Conservation (phyloP, 257 asterid genomes). For the Nicotiana noctiflora region DNA sequence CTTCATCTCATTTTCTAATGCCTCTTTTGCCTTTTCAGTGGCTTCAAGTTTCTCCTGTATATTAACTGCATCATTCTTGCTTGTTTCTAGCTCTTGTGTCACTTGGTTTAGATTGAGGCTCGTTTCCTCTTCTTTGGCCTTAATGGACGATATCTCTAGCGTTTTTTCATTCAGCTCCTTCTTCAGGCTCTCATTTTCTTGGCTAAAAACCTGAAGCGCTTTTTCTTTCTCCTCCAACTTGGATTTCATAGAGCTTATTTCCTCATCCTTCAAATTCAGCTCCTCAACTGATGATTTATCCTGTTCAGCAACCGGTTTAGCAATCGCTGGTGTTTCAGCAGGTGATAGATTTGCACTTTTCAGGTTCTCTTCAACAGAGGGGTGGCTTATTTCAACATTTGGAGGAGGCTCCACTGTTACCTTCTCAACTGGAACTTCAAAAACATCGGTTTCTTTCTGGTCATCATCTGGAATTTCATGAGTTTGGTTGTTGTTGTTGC, state of each 20-base stretch:
- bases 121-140: constrained; percentile 35
- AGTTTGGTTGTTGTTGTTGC: not conserved
- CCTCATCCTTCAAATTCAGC: constrained; percentile 41
- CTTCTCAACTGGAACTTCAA: constrained; percentile 58
- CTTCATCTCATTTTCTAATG: constrained; percentile 73
- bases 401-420: constrained; percentile 21
- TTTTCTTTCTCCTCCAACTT: constrained; percentile 52
- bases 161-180: constrained; percentile 38
- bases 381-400: constrained; percentile 13
- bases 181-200: constrained; percentile 46
- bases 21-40: constrained; percentile 47
- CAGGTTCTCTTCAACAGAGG: constrained; percentile 29
- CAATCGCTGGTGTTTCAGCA: constrained; percentile 13
- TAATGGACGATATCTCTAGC: constrained; percentile 30
- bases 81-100: constrained; percentile 51
- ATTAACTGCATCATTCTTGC: constrained; percentile 24
- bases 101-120: constrained; percentile 27
- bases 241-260: constrained; percentile 29
- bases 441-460: constrained; percentile 63
- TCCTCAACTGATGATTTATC: constrained; percentile 31
- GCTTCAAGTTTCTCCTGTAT: constrained; percentile 43
- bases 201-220: constrained; percentile 25
- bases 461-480: constrained; percentile 33
- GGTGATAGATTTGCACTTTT: constrained; percentile 16
- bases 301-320: constrained; percentile 14